A percentile compares a stretch with the other conserved stretches of the same genome.
Evolutionary conservation across 2,329 filamentous ascomycete species (phyloP).

Genomic region (Trichoderma breve): DNA sequence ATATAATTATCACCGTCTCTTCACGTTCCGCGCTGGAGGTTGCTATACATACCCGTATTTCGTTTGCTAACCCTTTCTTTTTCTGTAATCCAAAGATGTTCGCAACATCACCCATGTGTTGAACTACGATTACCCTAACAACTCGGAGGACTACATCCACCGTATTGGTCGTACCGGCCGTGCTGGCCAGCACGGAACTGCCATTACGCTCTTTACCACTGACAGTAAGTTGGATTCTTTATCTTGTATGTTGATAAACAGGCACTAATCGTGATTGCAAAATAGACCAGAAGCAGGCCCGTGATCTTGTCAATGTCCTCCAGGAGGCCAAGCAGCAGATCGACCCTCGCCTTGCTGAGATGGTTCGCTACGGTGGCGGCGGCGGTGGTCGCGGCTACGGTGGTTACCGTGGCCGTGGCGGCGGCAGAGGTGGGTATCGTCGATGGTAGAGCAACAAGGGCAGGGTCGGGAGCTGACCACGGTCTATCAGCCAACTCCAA

Average conservation of each 20-base stretch:
- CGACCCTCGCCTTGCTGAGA: conserved; percentile 91
- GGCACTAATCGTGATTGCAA: conserved; percentile 35
- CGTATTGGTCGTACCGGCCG: conserved; percentile 94
- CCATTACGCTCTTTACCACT: conserved; percentile 98
- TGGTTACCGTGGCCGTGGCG: conserved; percentile 64
- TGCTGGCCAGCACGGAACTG: conserved; percentile 90
- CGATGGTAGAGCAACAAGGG: conserved; percentile 33
- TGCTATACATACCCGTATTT: conserved; percentile 54
- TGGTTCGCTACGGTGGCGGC: conserved; percentile 87
- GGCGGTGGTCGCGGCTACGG: conserved; percentile 72
- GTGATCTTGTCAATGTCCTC: conserved; percentile 90
- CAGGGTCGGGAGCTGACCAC: conserved; percentile 37
- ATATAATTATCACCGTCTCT: conserved; percentile 44
- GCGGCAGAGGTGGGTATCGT: conserved; percentile 49
- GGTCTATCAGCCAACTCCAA: conserved; percentile 47
- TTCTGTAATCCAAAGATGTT: conserved; percentile 71
- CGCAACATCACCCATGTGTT: conserved; percentile 99
- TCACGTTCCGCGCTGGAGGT: conserved; percentile 56
- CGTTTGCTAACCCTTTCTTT: conserved; percentile 71
- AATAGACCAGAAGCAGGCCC: conserved; percentile 86
- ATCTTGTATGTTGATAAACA: not conserved
- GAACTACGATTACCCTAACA: conserved; percentile 99
- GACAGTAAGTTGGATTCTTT: conserved; percentile 69
- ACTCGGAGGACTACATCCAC: conserved; percentile 97
- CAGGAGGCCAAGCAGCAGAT: conserved; percentile 97